phyloP scores from a whole-genome alignment of 208 protist genomes.

The Trypanosoma boissoni region DNA sequence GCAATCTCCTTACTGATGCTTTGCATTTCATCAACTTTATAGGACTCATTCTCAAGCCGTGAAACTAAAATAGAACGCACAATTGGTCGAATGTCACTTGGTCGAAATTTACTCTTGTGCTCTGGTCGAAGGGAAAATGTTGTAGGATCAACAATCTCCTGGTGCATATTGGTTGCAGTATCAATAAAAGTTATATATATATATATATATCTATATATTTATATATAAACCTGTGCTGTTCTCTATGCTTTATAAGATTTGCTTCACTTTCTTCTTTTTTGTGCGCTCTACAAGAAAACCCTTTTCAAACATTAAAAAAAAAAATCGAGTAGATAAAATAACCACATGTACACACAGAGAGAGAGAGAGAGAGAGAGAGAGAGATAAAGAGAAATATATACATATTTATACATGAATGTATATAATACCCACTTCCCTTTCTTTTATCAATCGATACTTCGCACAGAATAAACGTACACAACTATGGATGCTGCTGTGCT shows the following conservation, averaged over 20 bases:
- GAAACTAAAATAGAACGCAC: slow-evolving; percentile 72
- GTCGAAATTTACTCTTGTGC: slow-evolving; percentile 82
- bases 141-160: slow-evolving; percentile 50
- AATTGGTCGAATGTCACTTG: slow-evolving; percentile 75
- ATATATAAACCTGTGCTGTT: neutral
- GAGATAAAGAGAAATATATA: too few relatives aligned
- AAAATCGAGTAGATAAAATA: too few relatives aligned
- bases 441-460: too few relatives aligned
- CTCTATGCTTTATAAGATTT: neutral
- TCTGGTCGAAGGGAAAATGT: slow-evolving; percentile 90
- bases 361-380: too few relatives aligned
- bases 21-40: slow-evolving; percentile 89
- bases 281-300: too few relatives aligned
- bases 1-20: slow-evolving; percentile 93
- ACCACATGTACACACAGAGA: too few relatives aligned
- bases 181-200: neutral
- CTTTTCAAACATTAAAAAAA: too few relatives aligned
- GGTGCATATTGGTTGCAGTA: slow-evolving; percentile 41
- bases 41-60: slow-evolving; percentile 83
- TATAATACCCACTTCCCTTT: too few relatives aligned
- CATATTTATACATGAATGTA: too few relatives aligned
- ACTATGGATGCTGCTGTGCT: too few relatives aligned
- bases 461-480: too few relatives aligned
- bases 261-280: neutral
- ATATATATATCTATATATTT: neutral